Conservation (phyloP, 1,284 basidiomycete genomes). For the Apiotrichum sp. region DNA sequence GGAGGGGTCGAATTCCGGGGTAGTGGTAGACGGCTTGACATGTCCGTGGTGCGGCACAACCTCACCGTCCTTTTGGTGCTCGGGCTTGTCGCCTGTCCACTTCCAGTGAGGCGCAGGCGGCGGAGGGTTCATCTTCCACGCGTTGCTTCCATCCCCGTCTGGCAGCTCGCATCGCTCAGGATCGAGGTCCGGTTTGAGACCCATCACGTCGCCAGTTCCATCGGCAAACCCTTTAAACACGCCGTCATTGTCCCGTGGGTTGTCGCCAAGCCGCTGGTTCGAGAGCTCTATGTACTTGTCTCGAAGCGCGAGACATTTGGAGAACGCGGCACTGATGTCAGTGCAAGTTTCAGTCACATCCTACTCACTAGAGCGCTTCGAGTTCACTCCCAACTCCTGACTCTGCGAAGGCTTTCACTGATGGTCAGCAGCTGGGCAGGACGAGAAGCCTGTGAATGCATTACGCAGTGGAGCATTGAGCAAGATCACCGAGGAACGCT, state of each 20-base stretch:
- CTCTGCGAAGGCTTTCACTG: slow-evolving; percentile 43
- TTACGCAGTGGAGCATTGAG: too few species aligned
- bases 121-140: slow-evolving; percentile 80
- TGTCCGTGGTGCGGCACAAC: slow-evolving; percentile 7
- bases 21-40: slow-evolving; percentile 10
- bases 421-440: slow-evolving; percentile 10
- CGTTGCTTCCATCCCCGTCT: not conserved
- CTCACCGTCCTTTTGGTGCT: slow-evolving; percentile 4
- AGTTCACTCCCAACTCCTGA: slow-evolving; percentile 46
- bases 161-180: slow-evolving; percentile 30
- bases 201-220: slow-evolving; percentile 57
- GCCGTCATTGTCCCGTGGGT: slow-evolving; percentile 81
- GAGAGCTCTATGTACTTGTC: slow-evolving; percentile 87
- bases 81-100: slow-evolving; percentile 54
- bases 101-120: slow-evolving; percentile 93
- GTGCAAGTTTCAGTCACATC: not conserved
- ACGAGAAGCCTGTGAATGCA: too few species aligned
- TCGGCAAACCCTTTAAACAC: slow-evolving; percentile 60
- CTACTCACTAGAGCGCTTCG: slow-evolving; percentile 46
- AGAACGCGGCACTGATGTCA: slow-evolving; percentile 51
- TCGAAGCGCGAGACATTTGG: slow-evolving; percentile 74
- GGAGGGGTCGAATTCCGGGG: slow-evolving; percentile 51
- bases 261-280: slow-evolving; percentile 80
- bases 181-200: slow-evolving; percentile 59
- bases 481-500: too few species aligned